Evolutionary conservation across 345 rosid genomes (phyloP).

Genomic region (Adansonia digitata): DNA sequence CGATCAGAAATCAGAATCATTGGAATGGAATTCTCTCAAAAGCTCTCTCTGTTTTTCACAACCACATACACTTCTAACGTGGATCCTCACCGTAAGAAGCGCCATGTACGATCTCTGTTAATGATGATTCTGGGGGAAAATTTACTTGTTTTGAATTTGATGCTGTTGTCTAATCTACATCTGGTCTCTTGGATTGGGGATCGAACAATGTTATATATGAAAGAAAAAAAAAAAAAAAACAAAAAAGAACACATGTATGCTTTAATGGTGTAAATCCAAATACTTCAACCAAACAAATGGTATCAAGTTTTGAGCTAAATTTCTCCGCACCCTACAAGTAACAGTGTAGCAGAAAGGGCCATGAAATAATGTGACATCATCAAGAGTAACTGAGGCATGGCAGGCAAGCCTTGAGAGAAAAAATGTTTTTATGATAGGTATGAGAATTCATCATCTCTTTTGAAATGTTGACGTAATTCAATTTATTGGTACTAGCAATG

Average conservation of each 20-base stretch:
- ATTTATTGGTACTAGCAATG: background rate
- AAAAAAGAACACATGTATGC: too few relatives aligned
- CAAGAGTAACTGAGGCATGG: background rate
- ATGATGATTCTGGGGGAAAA: too few relatives aligned
- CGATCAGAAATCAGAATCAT: background rate
- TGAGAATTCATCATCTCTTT: background rate
- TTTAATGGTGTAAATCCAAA: background rate
- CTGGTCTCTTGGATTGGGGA: background rate
- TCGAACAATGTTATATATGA: background rate
- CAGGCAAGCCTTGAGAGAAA: background rate
- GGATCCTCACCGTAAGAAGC: too few relatives aligned
- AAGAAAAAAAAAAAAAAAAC: too few relatives aligned
- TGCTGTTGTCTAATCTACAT: too few relatives aligned
- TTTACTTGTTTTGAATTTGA: background rate
- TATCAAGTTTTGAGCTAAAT: background rate
- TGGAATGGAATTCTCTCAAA: background rate
- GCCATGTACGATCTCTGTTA: background rate
- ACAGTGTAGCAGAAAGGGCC: too few relatives aligned
- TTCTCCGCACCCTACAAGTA: too few relatives aligned
- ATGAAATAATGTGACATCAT: background rate
- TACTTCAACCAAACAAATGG: background rate
- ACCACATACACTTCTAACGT: background rate
- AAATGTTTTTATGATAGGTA: background rate
- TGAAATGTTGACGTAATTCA: background rate
- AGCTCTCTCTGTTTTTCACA: background rate